Conservation (phyloP, 305 asterid genomes). For the Solanum chacoense region DNA sequence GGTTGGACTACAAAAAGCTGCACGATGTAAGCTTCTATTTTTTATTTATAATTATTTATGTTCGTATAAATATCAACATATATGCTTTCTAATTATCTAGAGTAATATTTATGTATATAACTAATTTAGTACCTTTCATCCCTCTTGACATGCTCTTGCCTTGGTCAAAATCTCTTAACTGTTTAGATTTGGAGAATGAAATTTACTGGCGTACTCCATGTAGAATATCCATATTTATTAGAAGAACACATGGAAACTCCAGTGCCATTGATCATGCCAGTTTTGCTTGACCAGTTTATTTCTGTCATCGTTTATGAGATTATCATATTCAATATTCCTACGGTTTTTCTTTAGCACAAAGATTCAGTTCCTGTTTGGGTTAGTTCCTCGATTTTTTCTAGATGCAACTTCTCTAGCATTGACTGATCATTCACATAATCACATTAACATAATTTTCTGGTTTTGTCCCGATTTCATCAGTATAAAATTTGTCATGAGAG, state of each 20-base stretch:
- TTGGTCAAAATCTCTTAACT: neutral
- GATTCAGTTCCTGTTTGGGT: neutral
- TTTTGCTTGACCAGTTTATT: neutral
- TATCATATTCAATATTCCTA: neutral
- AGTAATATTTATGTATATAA: neutral
- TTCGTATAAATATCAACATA: neutral
- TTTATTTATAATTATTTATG: neutral
- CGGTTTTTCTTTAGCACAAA: neutral
- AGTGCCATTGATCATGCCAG: neutral
- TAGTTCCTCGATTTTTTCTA: neutral
- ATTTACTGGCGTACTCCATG: neutral
- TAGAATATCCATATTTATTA: neutral
- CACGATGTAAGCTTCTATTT: constrained; percentile 61
- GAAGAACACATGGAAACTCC: neutral
- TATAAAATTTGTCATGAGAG: neutral
- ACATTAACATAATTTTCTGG: neutral
- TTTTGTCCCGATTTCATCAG: neutral
- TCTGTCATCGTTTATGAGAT: neutral
- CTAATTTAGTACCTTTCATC: neutral
- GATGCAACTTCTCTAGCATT: neutral
- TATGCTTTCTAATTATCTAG: neutral
- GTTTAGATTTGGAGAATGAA: neutral
- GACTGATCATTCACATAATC: neutral
- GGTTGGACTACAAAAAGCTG: constrained; percentile 77
- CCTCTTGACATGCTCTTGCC: neutral